Base-by-base conservation (phyloP, 345 rosid genomes). In the Bretschneidera sinensis region DNA sequence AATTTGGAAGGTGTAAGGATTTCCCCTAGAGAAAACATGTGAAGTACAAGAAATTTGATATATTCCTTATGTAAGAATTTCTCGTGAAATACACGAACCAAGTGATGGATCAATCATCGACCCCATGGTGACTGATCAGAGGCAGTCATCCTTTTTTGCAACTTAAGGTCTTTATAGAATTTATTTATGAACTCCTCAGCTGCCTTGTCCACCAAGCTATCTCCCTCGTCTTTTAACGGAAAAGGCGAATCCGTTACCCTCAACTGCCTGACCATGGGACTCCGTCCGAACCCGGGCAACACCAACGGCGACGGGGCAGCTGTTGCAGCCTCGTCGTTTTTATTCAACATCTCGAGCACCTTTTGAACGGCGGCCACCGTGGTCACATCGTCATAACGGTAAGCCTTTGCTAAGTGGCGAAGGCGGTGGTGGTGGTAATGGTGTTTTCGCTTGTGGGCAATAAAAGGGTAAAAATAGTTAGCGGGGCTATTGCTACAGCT, bases 171-270 rank as follows among this genome's bases (percentile, higher is more conserved):
- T 69, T 79, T 82, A 48, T 89, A 86, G 58, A 86, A 86, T 57
- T 72, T 84, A 61, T 73, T 79, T 24, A 89, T 89, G 62, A 89
- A 89, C 65, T 86, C 96, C 62, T 89, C 96, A 17, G 96, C 94
- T 1, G 84, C 91, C 62, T 64, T 74, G 63, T 89, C 91, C 28
- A 89, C 96, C 59, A 70, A 62, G 25, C 61, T 57, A 55, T 77
- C 80, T 2, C 80, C 90, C 0, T 74, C 87, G 18, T 83, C 76
- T 21, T 84, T 88, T 18, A 83, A 34, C 1, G 94, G 89, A 59
- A 86, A 89, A 17, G 96, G 94, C 2, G 96, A 89, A 67, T 86
- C 94, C 17, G 91, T 86, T 56, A 89, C 81, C 67, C 96, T 74
- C 61, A 85, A 72, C 67, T 79, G 92, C 66, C 89, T 76, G 55